Conservation (phyloP, 2,329 filamentous ascomycete species). For the Furcasterigmium furcatum region DNA sequence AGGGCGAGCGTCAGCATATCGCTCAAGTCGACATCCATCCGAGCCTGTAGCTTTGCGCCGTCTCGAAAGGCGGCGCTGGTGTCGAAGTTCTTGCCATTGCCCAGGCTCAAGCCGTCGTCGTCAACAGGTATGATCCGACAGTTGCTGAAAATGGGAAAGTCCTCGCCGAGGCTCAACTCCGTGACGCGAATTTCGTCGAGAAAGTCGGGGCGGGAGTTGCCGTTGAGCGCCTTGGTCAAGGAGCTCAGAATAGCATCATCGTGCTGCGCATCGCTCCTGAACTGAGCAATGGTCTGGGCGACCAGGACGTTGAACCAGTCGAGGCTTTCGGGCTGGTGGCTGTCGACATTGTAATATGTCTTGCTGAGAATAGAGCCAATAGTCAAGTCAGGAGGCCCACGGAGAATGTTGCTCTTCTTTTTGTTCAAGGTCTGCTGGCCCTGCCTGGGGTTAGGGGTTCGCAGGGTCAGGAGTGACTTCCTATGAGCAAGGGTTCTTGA, state of each 20-base stretch:
- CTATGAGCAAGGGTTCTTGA: conserved; percentile 74
- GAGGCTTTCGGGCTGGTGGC: conserved; percentile 91
- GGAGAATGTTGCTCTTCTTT: conserved; percentile 70
- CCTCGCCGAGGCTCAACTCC: conserved; percentile 89
- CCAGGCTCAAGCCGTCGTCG: conserved; percentile 66
- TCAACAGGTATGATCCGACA: conserved; percentile 91
- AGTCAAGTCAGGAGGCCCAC: conserved; percentile 71
- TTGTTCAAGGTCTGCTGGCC: conserved; percentile 47
- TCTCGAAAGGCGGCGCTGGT: conserved; percentile 50
- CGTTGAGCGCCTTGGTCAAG: conserved; percentile 81
- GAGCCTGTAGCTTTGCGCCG: conserved; percentile 79
- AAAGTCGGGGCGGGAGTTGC: conserved; percentile 83
- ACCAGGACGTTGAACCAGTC: conserved; percentile 99
- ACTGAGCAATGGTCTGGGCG: conserved; percentile 94
- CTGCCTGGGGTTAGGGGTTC: conserved; percentile 38
- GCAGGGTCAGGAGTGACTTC: conserved; percentile 65
- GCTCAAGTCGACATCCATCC: conserved; percentile 95
- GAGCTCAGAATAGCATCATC: conserved; percentile 87
- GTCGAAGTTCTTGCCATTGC: conserved; percentile 46
- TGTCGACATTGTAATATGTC: conserved; percentile 95
- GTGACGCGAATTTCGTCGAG: conserved; percentile 92
- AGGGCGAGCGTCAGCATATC: conserved; percentile 94
- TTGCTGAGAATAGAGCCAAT: conserved; percentile 94
- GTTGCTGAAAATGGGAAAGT: conserved; percentile 98
- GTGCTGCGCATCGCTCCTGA: conserved; percentile 86